phyloP scores from a whole-genome alignment of 352 stramenopile genomes.

The Globisporangium takayamanum region DNA sequence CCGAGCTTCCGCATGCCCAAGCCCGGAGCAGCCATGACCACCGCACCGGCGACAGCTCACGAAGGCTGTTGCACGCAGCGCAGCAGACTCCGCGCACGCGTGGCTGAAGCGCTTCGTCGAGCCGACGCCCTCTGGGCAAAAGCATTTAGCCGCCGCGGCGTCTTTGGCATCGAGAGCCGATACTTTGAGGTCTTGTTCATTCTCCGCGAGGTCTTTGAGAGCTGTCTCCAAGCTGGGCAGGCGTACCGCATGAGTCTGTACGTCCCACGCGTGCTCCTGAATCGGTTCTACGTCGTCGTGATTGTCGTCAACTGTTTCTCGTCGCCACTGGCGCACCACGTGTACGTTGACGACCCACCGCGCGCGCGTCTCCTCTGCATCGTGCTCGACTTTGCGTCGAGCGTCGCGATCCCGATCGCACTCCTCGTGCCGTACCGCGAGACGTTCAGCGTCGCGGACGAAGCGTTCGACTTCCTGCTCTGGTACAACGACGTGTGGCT shows the following conservation, averaged over 20 bases:
- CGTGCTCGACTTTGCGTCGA: conserved; percentile 15
- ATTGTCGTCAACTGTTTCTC: conserved; percentile 20
- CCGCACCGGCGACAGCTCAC: neutral
- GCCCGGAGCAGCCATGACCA: neutral
- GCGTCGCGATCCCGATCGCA: conserved; percentile 11
- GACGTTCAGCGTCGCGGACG: conserved; percentile 1
- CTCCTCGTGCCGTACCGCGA: conserved; percentile 11
- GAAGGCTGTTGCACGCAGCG: neutral
- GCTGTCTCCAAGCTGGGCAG: conserved; percentile 20
- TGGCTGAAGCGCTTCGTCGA: neutral
- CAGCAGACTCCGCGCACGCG: neutral
- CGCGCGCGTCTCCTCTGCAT: conserved; percentile 13
- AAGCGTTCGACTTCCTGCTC: conserved; percentile 4
- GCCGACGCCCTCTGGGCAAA: conserved; percentile 1
- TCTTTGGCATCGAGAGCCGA: conserved; percentile 19
- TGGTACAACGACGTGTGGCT: conserved; percentile 26
- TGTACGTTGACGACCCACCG: neutral
- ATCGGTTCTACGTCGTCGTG: conserved; percentile 13
- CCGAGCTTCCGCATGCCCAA: conserved; percentile 5
- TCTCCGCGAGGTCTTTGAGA: conserved; percentile 19
- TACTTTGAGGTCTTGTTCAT: conserved; percentile 20
- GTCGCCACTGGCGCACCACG: conserved; percentile 4
- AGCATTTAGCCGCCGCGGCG: conserved; percentile 4
- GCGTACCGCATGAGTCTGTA: conserved; percentile 19
- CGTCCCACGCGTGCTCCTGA: conserved; percentile 11